phyloP scores from a whole-genome alignment of 305 asterid genomes.

The Fraxinus velutina region DNA sequence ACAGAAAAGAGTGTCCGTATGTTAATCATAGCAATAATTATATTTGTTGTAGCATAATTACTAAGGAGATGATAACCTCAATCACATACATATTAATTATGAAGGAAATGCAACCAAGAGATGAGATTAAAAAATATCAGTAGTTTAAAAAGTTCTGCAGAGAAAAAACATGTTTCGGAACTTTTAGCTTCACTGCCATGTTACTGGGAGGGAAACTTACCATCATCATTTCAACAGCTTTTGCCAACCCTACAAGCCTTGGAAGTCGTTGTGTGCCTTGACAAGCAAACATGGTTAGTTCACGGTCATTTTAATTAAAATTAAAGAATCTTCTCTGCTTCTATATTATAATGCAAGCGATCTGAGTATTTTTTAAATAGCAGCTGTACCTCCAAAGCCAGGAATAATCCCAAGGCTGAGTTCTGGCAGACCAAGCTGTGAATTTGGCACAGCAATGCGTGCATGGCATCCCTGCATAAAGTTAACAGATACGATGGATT shows the following conservation, averaged over 20 bases:
- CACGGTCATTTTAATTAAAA: conserved; percentile 20
- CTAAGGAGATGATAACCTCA: conserved; percentile 11
- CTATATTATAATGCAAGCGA: conserved; percentile 1
- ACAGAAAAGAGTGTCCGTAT: not conserved
- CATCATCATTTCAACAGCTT: conserved; percentile 85
- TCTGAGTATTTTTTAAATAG: conserved; percentile 8
- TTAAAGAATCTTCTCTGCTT: conserved; percentile 10
- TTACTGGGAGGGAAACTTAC: conserved; percentile 42
- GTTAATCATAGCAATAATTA: not conserved
- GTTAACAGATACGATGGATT: conserved; percentile 13
- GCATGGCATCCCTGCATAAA: conserved; percentile 82
- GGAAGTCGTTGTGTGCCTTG: conserved; percentile 97
- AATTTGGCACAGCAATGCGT: conserved; percentile 74
- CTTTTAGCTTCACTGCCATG: conserved; percentile 5
- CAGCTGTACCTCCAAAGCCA: conserved; percentile 75
- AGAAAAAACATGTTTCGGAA: not conserved
- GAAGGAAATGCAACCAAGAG: not conserved
- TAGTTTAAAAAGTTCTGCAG: conserved; percentile 4
- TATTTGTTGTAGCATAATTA: not conserved
- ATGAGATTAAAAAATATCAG: not conserved
- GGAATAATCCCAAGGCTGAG: conserved; percentile 92
- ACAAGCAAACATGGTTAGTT: conserved; percentile 25
- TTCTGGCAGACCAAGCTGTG: conserved; percentile 90
- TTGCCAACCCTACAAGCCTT: conserved; percentile 80
- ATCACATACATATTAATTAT: not conserved